These are phyloP conservation scores for Pythium utonaiense DNA, from an alignment of 352 stramenopile genomes.

Conservation along the genomic window DNA sequence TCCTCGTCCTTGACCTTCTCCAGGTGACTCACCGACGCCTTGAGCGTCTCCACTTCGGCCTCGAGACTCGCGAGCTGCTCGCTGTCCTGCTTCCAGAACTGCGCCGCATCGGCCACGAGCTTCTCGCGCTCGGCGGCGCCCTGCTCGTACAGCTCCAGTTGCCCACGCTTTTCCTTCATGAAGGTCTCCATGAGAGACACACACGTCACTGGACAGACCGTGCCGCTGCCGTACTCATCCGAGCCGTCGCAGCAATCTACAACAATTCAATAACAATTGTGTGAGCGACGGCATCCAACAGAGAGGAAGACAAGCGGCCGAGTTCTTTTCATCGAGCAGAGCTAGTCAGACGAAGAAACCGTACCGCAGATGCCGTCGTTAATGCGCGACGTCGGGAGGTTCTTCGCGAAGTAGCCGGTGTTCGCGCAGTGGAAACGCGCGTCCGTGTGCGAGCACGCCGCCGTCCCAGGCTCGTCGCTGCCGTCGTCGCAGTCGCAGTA, in stretches of 20 bases:
- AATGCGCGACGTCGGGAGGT: slow-evolving; percentile 60
- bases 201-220: slow-evolving; percentile 48
- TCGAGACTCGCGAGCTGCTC: slow-evolving; percentile 20
- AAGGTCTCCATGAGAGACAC: slow-evolving; percentile 37
- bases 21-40: slow-evolving; percentile 36
- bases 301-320: too few species aligned
- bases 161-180: slow-evolving; percentile 40
- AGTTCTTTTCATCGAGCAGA: too few species aligned
- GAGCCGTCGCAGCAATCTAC: slow-evolving; percentile 84
- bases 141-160: slow-evolving; percentile 71
- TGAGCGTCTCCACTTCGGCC: slow-evolving; percentile 26
- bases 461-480: slow-evolving; percentile 85
- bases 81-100: slow-evolving; percentile 26
- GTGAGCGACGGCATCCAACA: too few species aligned
- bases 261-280: slow-evolving; percentile 2
- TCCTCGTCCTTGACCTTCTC: slow-evolving; percentile 48
- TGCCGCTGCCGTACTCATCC: slow-evolving; percentile 68
- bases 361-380: slow-evolving; percentile 77
- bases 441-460: slow-evolving; percentile 70
- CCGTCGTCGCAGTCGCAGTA: slow-evolving; percentile 94
- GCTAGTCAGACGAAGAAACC: too few species aligned
- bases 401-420: slow-evolving; percentile 59
- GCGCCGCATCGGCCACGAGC: slow-evolving; percentile 30
- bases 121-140: slow-evolving; percentile 45
- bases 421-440: slow-evolving; percentile 73